Evolutionary conservation across 257 asterid genomes (phyloP).

Genomic region (Knoxia roxburghii): DNA sequence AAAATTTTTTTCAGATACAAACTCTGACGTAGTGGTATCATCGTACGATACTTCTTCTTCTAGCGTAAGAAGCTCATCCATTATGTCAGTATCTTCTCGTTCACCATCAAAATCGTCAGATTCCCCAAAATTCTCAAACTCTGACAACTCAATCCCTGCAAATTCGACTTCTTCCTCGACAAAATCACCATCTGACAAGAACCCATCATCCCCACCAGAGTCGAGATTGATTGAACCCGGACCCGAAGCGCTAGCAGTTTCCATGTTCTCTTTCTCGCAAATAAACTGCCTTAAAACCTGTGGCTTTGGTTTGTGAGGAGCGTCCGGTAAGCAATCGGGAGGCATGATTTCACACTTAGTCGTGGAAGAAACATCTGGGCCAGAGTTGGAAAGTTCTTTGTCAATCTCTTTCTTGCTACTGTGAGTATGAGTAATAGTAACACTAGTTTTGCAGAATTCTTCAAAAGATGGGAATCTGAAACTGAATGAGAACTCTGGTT

Average conservation of each 20-base stretch:
- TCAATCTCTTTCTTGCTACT: conserved; percentile 14
- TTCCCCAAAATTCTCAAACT: conserved; percentile 22
- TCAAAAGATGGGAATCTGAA: conserved; percentile 66
- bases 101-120: conserved; percentile 21
- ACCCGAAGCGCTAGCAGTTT: conserved; percentile 34
- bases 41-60: conserved; percentile 11
- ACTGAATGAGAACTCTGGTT: conserved; percentile 33
- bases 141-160: conserved; percentile 25
- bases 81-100: conserved; percentile 33
- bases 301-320: background rate
- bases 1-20: conserved; percentile 37
- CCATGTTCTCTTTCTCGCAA: conserved; percentile 16
- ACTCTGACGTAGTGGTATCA: conserved; percentile 19
- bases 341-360: conserved; percentile 24
- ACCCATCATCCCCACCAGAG: conserved; percentile 40
- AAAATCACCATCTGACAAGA: conserved; percentile 58
- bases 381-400: conserved; percentile 23
- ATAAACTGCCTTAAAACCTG: conserved; percentile 10
- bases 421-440: background rate
- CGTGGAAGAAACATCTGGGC: conserved; percentile 21
- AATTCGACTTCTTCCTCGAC: conserved; percentile 30
- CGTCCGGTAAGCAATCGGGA: conserved; percentile 10
- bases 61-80: conserved; percentile 34
- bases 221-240: conserved; percentile 34
- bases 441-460: conserved; percentile 36